phyloP scores from a whole-genome alignment of 2,329 filamentous ascomycete species.

The Pseudocercospora vitis region DNA sequence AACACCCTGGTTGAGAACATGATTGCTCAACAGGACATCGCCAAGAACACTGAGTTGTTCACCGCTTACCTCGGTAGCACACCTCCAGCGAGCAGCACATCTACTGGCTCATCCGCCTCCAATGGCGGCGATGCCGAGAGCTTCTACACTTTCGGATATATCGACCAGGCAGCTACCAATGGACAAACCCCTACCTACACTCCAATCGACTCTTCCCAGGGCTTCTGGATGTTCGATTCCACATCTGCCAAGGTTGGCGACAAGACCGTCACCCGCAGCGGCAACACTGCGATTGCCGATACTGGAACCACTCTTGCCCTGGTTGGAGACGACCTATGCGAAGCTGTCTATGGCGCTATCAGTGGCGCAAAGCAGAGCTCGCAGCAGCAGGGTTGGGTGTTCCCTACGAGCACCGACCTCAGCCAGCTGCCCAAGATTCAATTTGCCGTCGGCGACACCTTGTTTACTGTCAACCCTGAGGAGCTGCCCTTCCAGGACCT shows the following conservation, averaged over 20 bases:
- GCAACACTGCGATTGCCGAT: conserved; percentile 68
- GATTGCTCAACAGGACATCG: conserved; percentile 59
- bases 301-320: conserved; percentile 69
- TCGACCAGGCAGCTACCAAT: conserved; percentile 61
- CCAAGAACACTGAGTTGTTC: conserved; percentile 58
- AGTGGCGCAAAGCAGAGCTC: conserved; percentile 50
- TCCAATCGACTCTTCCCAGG: conserved; percentile 61
- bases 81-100: conserved; percentile 43
- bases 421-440: conserved; percentile 61
- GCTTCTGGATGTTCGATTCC: conserved; percentile 68
- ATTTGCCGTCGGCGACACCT: conserved; percentile 62
- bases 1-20: conserved; percentile 69
- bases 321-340: conserved; percentile 60
- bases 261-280: conserved; percentile 54
- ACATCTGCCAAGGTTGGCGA: conserved; percentile 46
- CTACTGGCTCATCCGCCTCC: neutral
- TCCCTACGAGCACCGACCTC: conserved; percentile 55
- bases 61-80: conserved; percentile 62
- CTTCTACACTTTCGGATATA: conserved; percentile 73
- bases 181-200: conserved; percentile 52
- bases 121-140: conserved; percentile 10
- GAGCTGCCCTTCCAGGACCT: conserved; percentile 61
- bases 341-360: conserved; percentile 64
- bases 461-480: conserved; percentile 63
- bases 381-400: conserved; percentile 56